Percentiles rank a stretch among this genome's conserved stretches.
Evolutionary conservation across 139 green algal genomes (phyloP).

Genomic region (Klebsormidium nitens): DNA sequence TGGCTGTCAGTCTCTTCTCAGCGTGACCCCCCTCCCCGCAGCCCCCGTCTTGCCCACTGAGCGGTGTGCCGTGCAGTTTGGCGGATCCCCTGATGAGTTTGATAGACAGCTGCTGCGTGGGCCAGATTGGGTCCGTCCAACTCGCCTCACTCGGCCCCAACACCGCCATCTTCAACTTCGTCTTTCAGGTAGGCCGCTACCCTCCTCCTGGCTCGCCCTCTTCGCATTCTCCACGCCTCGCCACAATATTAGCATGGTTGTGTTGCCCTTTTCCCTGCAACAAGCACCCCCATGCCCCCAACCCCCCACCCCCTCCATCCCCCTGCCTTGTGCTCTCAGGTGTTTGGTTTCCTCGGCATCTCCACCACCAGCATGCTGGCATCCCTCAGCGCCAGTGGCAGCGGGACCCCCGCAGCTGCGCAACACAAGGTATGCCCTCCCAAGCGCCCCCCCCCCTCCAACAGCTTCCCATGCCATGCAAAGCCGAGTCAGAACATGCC

Average conservation of each 20-base stretch:
- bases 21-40: too few relatives aligned
- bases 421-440: too few relatives aligned
- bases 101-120: conserved; percentile 62
- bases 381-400: too few relatives aligned
- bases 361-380: conserved; percentile 56
- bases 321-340: conserved; percentile 22
- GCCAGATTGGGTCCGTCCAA: conserved; percentile 49
- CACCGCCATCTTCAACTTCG: conserved; percentile 66
- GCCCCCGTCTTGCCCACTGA: not conserved
- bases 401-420: too few relatives aligned
- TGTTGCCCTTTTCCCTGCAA: not conserved
- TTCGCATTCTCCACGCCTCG: not conserved
- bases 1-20: too few relatives aligned
- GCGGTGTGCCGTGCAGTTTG: conserved; percentile 36
- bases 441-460: too few relatives aligned
- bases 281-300: too few relatives aligned
- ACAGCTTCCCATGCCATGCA: too few relatives aligned
- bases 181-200: conserved; percentile 53
- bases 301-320: too few relatives aligned
- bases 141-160: conserved; percentile 64
- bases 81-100: conserved; percentile 65
- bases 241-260: not conserved
- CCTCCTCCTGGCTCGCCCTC: too few relatives aligned
- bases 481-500: too few relatives aligned
- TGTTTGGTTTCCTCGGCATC: conserved; percentile 59